A percentile compares a stretch with the other conserved stretches of the same genome.
These are phyloP conservation scores for Wickerhamiella sorbophila DNA, from an alignment of 805 yeast genomes.

Conservation along the genomic window DNA sequence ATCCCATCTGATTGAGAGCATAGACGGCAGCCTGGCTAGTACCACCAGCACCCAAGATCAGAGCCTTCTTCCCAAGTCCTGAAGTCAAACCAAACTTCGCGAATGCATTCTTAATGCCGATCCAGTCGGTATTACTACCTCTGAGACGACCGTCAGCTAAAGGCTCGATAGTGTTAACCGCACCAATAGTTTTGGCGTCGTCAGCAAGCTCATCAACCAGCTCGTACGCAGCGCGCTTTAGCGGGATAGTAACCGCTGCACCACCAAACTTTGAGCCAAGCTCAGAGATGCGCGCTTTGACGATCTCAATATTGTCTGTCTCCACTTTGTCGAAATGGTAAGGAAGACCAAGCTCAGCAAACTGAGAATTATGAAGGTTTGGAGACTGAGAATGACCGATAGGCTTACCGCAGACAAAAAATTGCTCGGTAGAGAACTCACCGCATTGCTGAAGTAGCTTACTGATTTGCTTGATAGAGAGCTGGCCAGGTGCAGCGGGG, in stretches of 20 bases:
- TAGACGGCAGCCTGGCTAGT: constrained; percentile 89
- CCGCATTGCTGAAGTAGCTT: constrained; percentile 45
- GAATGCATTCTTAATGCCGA: constrained; percentile 67
- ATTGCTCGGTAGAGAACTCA: constrained; percentile 40
- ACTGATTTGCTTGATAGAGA: constrained; percentile 53
- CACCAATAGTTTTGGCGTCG: constrained; percentile 78
- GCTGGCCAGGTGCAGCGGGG: constrained; percentile 70
- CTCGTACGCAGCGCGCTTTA: constrained; percentile 67
- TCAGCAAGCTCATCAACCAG: constrained; percentile 50
- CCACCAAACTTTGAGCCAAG: constrained; percentile 61
- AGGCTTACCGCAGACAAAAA: constrained; percentile 70
- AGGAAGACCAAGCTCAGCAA: constrained; percentile 61
- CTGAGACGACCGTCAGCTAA: constrained; percentile 27
- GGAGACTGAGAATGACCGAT: constrained; percentile 84
- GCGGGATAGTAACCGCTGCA: constrained; percentile 88
- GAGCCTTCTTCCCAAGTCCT: constrained; percentile 34
- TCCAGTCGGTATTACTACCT: constrained; percentile 95
- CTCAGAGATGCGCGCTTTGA: constrained; percentile 36
- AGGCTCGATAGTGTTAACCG: constrained; percentile 76
- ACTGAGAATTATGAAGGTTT: constrained; percentile 67
- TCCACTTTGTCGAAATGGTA: constrained; percentile 54
- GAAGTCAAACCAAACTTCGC: constrained; percentile 40
- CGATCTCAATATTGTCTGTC: constrained; percentile 46
- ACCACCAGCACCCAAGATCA: constrained; percentile 95
- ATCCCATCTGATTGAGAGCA: constrained; percentile 71